phyloP scores from a whole-genome alignment of 768 basidiomycete genomes.

The Podaxis sp. region DNA sequence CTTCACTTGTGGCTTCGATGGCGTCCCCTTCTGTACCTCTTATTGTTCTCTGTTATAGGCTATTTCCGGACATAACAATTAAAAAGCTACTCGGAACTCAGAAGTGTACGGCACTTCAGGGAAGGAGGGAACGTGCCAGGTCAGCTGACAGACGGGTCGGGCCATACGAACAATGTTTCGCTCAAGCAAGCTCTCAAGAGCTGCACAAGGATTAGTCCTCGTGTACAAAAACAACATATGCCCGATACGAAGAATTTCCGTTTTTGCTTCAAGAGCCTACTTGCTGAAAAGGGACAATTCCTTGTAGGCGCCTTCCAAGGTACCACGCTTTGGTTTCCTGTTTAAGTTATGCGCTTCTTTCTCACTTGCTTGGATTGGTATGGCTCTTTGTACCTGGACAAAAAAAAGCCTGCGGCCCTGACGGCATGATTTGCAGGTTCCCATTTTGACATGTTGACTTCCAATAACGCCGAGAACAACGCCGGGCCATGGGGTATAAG shows the following conservation, averaged over 20 bases:
- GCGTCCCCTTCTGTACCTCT: not conserved
- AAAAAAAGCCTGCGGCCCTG: not conserved
- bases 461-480: not conserved
- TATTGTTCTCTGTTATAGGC: not conserved
- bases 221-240: not conserved
- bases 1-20: not conserved
- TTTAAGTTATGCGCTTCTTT: not conserved
- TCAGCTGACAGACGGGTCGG: not conserved
- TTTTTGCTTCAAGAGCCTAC: not conserved
- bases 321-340: not conserved
- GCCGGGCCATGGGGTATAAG: not conserved
- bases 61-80: conserved; percentile 7
- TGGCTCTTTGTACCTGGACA: not conserved
- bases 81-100: not conserved
- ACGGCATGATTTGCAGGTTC: not conserved
- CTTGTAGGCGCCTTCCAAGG: conserved; percentile 2
- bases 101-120: not conserved
- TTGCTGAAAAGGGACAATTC: not conserved
- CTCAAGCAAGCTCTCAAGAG: not conserved
- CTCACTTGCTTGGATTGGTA: not conserved
- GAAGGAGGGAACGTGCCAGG: not conserved
- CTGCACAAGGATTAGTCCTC: not conserved
- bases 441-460: not conserved
- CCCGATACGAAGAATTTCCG: not conserved
- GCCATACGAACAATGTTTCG: not conserved